Conservation (phyloP, 768 basidiomycete species). For the Zangia roseola region DNA sequence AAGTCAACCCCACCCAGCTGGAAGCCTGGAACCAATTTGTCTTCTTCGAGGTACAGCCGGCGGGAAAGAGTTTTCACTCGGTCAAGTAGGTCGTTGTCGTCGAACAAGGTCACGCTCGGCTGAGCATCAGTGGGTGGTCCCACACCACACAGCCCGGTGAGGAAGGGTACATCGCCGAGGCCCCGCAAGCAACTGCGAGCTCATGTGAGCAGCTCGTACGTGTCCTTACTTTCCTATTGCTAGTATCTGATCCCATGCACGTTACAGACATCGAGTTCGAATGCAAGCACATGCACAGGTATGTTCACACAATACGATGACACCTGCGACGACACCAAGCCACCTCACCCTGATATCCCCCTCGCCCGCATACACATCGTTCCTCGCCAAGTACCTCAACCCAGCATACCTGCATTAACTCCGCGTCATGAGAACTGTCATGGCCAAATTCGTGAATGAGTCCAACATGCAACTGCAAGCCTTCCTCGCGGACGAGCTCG, state of each 20-base stretch:
- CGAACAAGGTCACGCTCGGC: conserved; percentile 65
- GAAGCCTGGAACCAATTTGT: conserved; percentile 92
- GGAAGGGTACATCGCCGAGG: conserved; percentile 71
- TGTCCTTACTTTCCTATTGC: conserved; percentile 19
- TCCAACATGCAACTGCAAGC: conserved; percentile 87
- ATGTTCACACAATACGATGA: conserved; percentile 55
- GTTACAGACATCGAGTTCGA: conserved; percentile 59
- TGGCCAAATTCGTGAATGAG: conserved; percentile 78
- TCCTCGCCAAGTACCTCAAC: conserved; percentile 84
- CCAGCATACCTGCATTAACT: conserved; percentile 87
- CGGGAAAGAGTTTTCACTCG: conserved; percentile 92
- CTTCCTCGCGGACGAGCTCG: conserved; percentile 74
- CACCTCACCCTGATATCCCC: conserved; percentile 48
- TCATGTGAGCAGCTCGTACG: conserved; percentile 92
- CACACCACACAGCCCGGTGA: conserved; percentile 90
- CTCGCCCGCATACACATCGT: conserved; percentile 59
- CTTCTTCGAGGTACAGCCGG: conserved; percentile 91
- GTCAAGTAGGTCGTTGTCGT: conserved; percentile 92
- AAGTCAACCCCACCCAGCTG: conserved; percentile 74
- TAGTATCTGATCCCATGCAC: too few relatives aligned
- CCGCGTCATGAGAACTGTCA: conserved; percentile 76
- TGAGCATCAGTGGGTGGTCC: conserved; percentile 97
- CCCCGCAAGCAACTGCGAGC: conserved; percentile 72
- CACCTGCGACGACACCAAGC: conserved; percentile 33
- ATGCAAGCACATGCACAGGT: conserved; percentile 23